A percentile compares a stretch with the other conserved stretches of the same genome.
Evolutionary conservation across 2,329 filamentous ascomycete genomes (phyloP).

Genomic region (Ceratocystis alfenasii): DNA sequence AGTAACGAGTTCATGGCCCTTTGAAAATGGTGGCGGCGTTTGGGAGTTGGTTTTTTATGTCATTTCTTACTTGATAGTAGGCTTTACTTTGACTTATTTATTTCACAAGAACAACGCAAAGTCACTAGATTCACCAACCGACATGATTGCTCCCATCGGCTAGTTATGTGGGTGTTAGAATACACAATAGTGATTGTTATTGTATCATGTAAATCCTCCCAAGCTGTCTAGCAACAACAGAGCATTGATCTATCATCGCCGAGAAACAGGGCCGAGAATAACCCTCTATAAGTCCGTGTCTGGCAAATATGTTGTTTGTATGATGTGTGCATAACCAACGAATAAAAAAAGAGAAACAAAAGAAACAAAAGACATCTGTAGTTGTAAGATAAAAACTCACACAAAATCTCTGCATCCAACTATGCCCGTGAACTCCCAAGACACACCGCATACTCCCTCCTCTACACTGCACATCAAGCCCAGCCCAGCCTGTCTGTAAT

Average conservation of each 20-base stretch:
- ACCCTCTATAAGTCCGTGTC: not conserved
- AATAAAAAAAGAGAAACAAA: not conserved
- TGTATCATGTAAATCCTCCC: slow-evolving; percentile 6
- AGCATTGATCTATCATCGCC: not conserved
- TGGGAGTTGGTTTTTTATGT: not conserved
- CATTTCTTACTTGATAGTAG: not conserved
- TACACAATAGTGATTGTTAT: not conserved
- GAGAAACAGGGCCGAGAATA: not conserved
- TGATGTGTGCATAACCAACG: not conserved
- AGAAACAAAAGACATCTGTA: not conserved
- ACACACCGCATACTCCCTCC: not conserved
- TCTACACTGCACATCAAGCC: not conserved
- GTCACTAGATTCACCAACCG: not conserved
- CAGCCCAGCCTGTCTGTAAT: not conserved
- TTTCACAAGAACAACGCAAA: not conserved
- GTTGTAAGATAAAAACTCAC: not conserved
- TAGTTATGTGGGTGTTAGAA: not conserved
- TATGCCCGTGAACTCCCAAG: not conserved
- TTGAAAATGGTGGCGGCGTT: slow-evolving; percentile 5
- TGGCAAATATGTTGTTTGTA: not conserved
- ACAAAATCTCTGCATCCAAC: not conserved
- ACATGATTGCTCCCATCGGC: not conserved
- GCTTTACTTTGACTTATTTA: not conserved
- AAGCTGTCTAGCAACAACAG: not conserved
- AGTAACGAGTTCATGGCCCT: not conserved